A percentile compares a stretch with the other conserved stretches of the same genome.
phyloP scores from a whole-genome alignment of 345 rosid species.

The Hevea brasiliensis region DNA sequence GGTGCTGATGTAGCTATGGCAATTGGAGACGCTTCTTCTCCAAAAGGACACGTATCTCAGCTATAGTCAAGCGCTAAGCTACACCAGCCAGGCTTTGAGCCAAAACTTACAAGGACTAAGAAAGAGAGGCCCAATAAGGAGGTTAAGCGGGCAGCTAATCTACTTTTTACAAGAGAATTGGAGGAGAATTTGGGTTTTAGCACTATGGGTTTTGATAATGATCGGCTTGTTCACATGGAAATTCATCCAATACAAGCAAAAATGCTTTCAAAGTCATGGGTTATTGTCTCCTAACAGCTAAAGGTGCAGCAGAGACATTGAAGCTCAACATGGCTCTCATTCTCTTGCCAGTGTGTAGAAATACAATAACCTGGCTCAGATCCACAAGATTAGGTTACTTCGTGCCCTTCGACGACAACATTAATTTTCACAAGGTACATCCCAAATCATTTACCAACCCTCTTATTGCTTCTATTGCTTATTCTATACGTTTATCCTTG shows the following conservation, averaged over 20 bases:
- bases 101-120: constrained; percentile 94
- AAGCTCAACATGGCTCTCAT: constrained; percentile 96
- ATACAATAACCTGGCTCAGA: constrained; percentile 92
- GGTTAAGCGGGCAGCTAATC: constrained; percentile 48
- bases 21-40: constrained; percentile 89
- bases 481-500: constrained; percentile 28
- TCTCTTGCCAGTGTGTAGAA: constrained; percentile 96
- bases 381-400: constrained; percentile 68
- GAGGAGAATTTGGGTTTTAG: constrained; percentile 89
- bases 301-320: constrained; percentile 95
- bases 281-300: constrained; percentile 87
- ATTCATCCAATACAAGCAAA: constrained; percentile 77
- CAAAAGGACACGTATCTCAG: constrained; percentile 94
- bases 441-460: background rate
- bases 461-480: constrained; percentile 26
- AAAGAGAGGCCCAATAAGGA: constrained; percentile 47
- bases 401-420: constrained; percentile 95
- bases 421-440: constrained; percentile 94
- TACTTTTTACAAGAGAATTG: constrained; percentile 86
- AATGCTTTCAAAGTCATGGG: constrained; percentile 75
- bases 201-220: constrained; percentile 78
- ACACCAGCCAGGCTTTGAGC: constrained; percentile 97
- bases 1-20: constrained; percentile 75
- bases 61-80: constrained; percentile 95
- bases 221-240: constrained; percentile 86